These are phyloP conservation scores for Globisporangium paddicum DNA, from an alignment of 352 stramenopile genomes.

Conservation along the genomic window DNA sequence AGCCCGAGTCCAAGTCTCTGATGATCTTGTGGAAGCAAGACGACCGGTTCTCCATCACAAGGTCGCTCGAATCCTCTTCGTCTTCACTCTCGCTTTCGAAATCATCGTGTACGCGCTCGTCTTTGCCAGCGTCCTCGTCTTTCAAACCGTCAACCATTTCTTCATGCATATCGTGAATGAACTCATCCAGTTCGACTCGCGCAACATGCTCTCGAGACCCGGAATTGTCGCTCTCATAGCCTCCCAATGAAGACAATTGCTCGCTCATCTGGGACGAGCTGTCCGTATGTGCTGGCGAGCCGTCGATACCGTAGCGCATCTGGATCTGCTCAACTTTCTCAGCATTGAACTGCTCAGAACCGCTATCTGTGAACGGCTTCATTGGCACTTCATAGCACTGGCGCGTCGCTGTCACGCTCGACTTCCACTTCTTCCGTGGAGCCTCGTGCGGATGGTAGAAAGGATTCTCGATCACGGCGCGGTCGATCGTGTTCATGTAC, in stretches of 20 bases:
- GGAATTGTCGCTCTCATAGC: slow-evolving; percentile 25
- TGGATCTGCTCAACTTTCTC: slow-evolving; percentile 3
- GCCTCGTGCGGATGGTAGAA: slow-evolving; percentile 58
- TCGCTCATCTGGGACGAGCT: slow-evolving; percentile 20
- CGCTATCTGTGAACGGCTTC: not conserved
- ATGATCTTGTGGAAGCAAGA: slow-evolving; percentile 44
- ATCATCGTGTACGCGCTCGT: slow-evolving; percentile 8
- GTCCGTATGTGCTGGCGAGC: slow-evolving; percentile 28
- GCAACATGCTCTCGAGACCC: slow-evolving; percentile 14
- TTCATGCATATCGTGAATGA: slow-evolving; percentile 17
- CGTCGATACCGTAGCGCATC: slow-evolving; percentile 4
- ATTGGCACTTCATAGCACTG: slow-evolving; percentile 48
- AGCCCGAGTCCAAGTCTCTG: slow-evolving; percentile 46
- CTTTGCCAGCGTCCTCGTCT: not conserved
- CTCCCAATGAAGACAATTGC: slow-evolving; percentile 20
- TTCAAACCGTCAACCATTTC: slow-evolving; percentile 6
- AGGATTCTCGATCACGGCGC: slow-evolving; percentile 56
- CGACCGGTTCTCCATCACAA: slow-evolving; percentile 11
- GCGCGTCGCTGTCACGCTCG: slow-evolving; percentile 46
- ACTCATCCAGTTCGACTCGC: slow-evolving; percentile 24
- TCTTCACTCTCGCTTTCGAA: slow-evolving; percentile 21
- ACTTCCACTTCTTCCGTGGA: slow-evolving; percentile 43
- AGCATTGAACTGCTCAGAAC: slow-evolving; percentile 2
- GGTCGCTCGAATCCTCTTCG: slow-evolving; percentile 11
- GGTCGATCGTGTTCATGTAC: slow-evolving; percentile 62